Evolutionary conservation across 306 rosid genomes (phyloP).

Genomic region (Glycyrrhiza uralensis): DNA sequence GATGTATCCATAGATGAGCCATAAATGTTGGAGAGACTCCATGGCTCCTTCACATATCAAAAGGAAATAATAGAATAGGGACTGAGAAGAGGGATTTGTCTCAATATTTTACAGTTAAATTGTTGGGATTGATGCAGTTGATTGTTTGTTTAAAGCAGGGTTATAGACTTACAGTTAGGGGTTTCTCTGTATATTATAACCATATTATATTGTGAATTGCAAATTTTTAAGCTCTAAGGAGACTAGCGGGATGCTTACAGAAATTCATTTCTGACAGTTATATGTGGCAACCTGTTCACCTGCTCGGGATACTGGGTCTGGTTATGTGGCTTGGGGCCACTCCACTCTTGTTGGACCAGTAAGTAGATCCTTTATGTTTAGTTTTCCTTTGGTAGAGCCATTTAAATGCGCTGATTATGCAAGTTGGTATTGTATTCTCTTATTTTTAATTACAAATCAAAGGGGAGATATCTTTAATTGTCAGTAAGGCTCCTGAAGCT

Average conservation of each 20-base stretch:
- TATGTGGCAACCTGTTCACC: constrained; percentile 97
- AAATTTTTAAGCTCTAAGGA: neutral
- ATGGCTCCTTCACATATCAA: neutral
- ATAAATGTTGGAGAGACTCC: neutral
- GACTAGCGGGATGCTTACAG: constrained; percentile 20
- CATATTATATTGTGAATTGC: neutral
- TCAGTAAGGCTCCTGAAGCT: constrained; percentile 5
- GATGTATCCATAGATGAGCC: constrained; percentile 17
- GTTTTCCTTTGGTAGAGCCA: constrained; percentile 19
- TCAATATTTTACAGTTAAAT: neutral
- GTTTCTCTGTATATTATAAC: neutral
- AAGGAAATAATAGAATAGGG: neutral
- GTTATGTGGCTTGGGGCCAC: constrained; percentile 99
- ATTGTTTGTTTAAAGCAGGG: constrained; percentile 4
- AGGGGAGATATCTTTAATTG: constrained; percentile 12
- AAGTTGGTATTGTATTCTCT: neutral
- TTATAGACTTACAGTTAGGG: neutral
- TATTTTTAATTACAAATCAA: neutral
- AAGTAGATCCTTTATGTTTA: constrained; percentile 34
- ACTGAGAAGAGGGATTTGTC: neutral
- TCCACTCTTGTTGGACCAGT: constrained; percentile 97
- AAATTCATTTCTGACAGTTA: constrained; percentile 44
- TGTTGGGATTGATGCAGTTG: neutral
- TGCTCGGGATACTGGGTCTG: constrained; percentile 81
- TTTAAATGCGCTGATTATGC: neutral